A percentile compares a stretch with the other conserved stretches of the same genome.
These are phyloP conservation scores for Colletotrichum eleusines DNA, from an alignment of 2,329 filamentous ascomycete species.

Conservation along the genomic window DNA sequence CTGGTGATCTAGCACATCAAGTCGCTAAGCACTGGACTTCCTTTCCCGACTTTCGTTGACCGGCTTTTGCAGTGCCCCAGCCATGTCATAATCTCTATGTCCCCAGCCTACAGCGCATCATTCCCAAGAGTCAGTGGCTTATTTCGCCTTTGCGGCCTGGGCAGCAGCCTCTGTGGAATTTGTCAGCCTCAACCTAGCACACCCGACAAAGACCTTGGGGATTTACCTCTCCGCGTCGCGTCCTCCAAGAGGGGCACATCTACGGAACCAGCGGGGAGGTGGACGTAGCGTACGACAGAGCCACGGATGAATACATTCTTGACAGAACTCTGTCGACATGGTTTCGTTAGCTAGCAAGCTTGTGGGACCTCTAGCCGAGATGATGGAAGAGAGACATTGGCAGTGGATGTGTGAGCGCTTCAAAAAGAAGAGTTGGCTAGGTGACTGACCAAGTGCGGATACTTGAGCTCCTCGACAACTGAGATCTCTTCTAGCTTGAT, in stretches of 20 bases:
- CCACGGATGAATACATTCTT: slow-evolving; percentile 97
- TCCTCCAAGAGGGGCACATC: slow-evolving; percentile 91
- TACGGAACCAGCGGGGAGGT: slow-evolving; percentile 84
- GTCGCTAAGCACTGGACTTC: slow-evolving; percentile 5
- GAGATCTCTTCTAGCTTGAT: slow-evolving; percentile 98
- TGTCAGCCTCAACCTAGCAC: slow-evolving; percentile 28
- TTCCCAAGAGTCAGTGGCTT: neutral
- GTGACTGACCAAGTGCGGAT: slow-evolving; percentile 83
- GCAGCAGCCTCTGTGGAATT: slow-evolving; percentile 64
- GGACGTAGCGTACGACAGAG: slow-evolving; percentile 92
- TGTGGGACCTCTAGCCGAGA: neutral
- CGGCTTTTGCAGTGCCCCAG: slow-evolving; percentile 33
- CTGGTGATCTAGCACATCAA: slow-evolving; percentile 1
- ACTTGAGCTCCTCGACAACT: slow-evolving; percentile 92
- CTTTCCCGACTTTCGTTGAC: slow-evolving; percentile 6
- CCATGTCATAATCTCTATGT: slow-evolving; percentile 12
- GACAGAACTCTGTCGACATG: slow-evolving; percentile 71
- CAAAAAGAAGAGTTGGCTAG: neutral
- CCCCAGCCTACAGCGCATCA: neutral
- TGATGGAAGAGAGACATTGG: neutral
- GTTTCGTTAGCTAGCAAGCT: neutral
- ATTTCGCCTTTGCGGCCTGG: slow-evolving; percentile 69
- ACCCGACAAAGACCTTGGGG: neutral
- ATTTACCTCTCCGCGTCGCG: slow-evolving; percentile 84
- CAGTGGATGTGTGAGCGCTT: neutral